Evolutionary conservation across 2,329 filamentous ascomycete species (phyloP).

Genomic region (Emergomyces orientalis): DNA sequence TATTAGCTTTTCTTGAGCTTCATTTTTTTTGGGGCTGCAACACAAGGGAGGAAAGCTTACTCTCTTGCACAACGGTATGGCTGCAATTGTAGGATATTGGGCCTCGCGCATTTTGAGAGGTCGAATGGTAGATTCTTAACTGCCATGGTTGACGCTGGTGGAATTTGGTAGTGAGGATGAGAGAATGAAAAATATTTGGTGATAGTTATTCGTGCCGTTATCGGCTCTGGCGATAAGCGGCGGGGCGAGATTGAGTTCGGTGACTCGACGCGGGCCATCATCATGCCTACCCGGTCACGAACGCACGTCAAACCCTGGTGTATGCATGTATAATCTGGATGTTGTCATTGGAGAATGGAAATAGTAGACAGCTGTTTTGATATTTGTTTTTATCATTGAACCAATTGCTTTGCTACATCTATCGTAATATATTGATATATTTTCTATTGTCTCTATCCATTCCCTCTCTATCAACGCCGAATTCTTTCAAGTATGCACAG

Average conservation of each 20-base stretch:
- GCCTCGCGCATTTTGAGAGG: conserved; percentile 62
- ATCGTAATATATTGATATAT: neutral
- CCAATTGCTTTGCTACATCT: neutral
- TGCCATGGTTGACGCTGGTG: conserved; percentile 26
- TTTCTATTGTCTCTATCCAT: conserved; percentile 4
- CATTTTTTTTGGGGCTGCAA: neutral
- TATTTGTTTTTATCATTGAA: neutral
- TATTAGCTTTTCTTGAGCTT: conserved; percentile 18
- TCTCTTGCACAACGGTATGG: conserved; percentile 76
- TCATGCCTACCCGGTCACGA: too few species aligned
- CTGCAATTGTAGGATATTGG: conserved; percentile 66
- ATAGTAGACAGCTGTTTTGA: neutral
- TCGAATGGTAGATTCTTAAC: conserved; percentile 51
- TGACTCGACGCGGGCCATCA: neutral
- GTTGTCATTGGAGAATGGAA: neutral
- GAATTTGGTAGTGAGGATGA: conserved; percentile 12
- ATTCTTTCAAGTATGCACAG: neutral
- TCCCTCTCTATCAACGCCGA: conserved; percentile 5
- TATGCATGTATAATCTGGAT: neutral
- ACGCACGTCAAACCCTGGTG: neutral
- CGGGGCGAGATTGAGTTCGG: neutral
- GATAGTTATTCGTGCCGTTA: conserved; percentile 9
- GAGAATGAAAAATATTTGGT: conserved; percentile 5
- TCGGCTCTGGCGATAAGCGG: neutral
- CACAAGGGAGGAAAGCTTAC: conserved; percentile 41